phyloP scores from a whole-genome alignment of 768 basidiomycete genomes.

The Leccinellum rugosiceps region DNA sequence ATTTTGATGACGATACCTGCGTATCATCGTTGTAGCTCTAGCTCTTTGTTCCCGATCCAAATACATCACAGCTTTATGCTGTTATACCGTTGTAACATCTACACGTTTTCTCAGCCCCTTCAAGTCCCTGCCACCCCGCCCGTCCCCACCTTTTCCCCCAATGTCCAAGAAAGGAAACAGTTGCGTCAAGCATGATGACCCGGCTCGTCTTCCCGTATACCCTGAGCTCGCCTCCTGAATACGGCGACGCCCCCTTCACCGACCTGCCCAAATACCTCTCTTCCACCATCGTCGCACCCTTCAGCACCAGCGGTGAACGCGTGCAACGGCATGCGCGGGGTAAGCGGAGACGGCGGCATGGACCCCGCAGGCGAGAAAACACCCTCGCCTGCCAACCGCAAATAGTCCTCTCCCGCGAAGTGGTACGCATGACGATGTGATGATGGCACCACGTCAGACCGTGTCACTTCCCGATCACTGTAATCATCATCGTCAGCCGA shows the following conservation, averaged over 20 bases:
- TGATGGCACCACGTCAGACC: slow-evolving; percentile 20
- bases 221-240: slow-evolving; percentile 22
- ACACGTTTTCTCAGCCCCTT: background rate
- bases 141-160: background rate
- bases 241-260: slow-evolving; percentile 8
- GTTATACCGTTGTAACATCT: slow-evolving; percentile 13
- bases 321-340: slow-evolving; percentile 36
- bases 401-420: slow-evolving; percentile 48
- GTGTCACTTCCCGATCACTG: background rate
- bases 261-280: background rate
- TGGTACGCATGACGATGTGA: slow-evolving; percentile 39
- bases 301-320: background rate
- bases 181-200: slow-evolving; percentile 8
- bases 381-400: slow-evolving; percentile 65
- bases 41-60: slow-evolving; percentile 7
- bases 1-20: slow-evolving; percentile 3
- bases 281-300: slow-evolving; percentile 6
- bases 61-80: slow-evolving; percentile 8
- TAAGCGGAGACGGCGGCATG: slow-evolving; percentile 60
- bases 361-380: slow-evolving; percentile 72
- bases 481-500: background rate
- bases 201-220: background rate
- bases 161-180: background rate
- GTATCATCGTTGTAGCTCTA: slow-evolving; percentile 27
- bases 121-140: background rate